These are phyloP conservation scores for Rhododendron ferrugineum DNA, from an alignment of 148 eudicot species.

Conservation along the genomic window DNA sequence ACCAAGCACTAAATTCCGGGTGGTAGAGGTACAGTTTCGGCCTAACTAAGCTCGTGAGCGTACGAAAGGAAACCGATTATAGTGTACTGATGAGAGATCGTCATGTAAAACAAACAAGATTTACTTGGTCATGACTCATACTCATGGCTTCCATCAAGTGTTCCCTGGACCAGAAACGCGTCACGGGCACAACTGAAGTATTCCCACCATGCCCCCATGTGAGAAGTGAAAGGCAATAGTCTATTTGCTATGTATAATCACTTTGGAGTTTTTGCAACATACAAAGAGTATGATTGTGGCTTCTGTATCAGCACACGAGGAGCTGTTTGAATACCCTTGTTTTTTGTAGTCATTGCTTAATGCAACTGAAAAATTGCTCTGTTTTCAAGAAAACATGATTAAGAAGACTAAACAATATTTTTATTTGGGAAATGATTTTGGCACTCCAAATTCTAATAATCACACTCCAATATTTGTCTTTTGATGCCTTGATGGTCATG, in stretches of 20 bases:
- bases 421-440: neutral
- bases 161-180: neutral
- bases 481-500: no score
- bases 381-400: neutral
- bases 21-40: neutral
- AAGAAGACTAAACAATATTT: neutral
- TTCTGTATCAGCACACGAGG: neutral
- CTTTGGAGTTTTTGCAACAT: slow-evolving; percentile 7
- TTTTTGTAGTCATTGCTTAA: neutral
- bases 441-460: no score
- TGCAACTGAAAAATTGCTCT: neutral
- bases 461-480: no score
- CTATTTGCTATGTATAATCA: neutral
- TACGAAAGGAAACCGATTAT: neutral
- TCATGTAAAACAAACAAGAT: neutral
- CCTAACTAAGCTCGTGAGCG: neutral
- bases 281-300: neutral
- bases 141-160: neutral
- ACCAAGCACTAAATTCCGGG: neutral
- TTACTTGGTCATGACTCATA: neutral
- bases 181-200: slow-evolving; percentile 3
- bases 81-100: neutral
- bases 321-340: neutral
- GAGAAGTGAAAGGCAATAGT: neutral
- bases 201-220: slow-evolving; percentile 3